Evolutionary conservation across 192 early-diverging fungal species (phyloP), one percentile per base, ranked within the genome.

Genomic region (Helicostylum pulchrum): DNA sequence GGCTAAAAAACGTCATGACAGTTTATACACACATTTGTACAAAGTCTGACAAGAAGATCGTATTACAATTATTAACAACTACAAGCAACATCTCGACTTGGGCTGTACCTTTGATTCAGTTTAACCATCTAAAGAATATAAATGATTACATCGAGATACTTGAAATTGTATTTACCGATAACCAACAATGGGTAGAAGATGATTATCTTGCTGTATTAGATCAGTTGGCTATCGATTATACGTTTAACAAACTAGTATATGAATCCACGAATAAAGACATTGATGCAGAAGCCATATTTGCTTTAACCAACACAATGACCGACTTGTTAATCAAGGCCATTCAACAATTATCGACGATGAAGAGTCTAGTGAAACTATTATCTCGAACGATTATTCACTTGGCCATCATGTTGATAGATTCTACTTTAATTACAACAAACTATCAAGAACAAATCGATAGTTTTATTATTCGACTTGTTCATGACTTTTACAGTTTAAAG

Each of bases 191-290:
- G 62, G 20, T 43, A 21, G 79, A 80, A 42, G 76, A 80, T 17
- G 79, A 80, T 58, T 73, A 68, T 20, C 52, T 73, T 15, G 71
- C 66, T 4, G 46, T 78, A 4, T 62, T 80, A 31, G 79, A 80
- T 61, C 79, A 80, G 53, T 48, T 80, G 42, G 71, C 67, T 15
- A 51, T 80, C 0, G 42, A 74, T 4, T 43, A 70, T 1, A 70
- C 68, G 26, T 73, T 76, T 32, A 71, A 66, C 53, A 70, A 58
- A 0, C 7, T 70, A 26, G 55, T 80, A 1, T 62, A 68, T 4
- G 64, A 68, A 23, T 39, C 12, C 30, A 34, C 26, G 10, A 31
- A 30, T 23, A 8, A 50, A 17, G 8, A 15, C 1, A 21, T 55
- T 5, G 2, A 12, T 1, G n/a, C 20, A 14, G 2, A 12, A 4